Conservation (phyloP, 2,329 filamentous ascomycete species). For the Podosphaera xanthii region DNA sequence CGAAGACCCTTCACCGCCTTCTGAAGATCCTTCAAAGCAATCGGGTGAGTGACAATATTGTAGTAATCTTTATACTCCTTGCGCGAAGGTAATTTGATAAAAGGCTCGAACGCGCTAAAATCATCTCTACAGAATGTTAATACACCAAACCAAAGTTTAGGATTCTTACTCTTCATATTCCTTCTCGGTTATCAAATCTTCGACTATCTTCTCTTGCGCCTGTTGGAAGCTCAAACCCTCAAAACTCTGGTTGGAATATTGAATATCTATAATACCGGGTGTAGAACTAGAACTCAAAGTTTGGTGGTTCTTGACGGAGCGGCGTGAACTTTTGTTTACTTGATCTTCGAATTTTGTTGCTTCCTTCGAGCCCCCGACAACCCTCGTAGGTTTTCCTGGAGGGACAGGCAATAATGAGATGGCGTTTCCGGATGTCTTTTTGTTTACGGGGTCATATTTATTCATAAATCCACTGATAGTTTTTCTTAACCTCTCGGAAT, state of each 20-base stretch:
- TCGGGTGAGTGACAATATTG: conserved; percentile 55
- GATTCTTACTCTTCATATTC: conserved; percentile 39
- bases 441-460: conserved; percentile 52
- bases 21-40: conserved; percentile 56
- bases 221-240: conserved; percentile 57
- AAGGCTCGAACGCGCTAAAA: conserved; percentile 48
- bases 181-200: conserved; percentile 43
- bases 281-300: conserved; percentile 17
- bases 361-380: conserved; percentile 15
- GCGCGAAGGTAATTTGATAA: conserved; percentile 55
- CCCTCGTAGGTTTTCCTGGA: conserved; percentile 14
- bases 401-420: conserved; percentile 48
- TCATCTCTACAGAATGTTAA: conserved; percentile 28
- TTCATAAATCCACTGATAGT: conserved; percentile 74
- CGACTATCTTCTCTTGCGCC: conserved; percentile 66
- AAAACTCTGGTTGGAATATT: conserved; percentile 36
- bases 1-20: conserved; percentile 55
- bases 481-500: conserved; percentile 72
- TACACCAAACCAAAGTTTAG: neutral
- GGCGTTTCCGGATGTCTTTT: conserved; percentile 36
- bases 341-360: conserved; percentile 14
- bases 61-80: conserved; percentile 61
- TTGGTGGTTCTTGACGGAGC: conserved; percentile 11
- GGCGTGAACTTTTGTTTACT: conserved; percentile 8
- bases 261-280: conserved; percentile 24